These are phyloP conservation scores for Lipomyces kockii DNA, from an alignment of 805 yeast genomes.

Conservation along the genomic window DNA sequence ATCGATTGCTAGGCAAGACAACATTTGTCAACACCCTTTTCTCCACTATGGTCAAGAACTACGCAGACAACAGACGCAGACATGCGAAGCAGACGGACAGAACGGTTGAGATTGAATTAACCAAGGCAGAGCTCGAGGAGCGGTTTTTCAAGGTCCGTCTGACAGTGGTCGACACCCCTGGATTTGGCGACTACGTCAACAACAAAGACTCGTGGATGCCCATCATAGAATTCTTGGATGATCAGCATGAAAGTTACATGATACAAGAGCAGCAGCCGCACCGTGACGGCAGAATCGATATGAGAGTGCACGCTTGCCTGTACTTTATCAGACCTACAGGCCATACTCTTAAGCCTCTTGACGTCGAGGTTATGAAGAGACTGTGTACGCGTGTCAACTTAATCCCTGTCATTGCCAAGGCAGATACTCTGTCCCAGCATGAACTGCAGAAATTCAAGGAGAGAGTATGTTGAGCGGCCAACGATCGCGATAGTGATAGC, in stretches of 20 bases:
- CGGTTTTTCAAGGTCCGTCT: constrained; percentile 62
- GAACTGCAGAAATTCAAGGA: constrained; percentile 62
- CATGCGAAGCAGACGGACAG: constrained; percentile 49
- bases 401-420: constrained; percentile 80
- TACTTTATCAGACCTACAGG: constrained; percentile 79
- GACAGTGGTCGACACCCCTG: constrained; percentile 73
- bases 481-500: background rate
- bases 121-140: constrained; percentile 61
- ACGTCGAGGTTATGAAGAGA: constrained; percentile 72
- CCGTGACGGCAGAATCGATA: constrained; percentile 58
- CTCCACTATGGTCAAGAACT: constrained; percentile 54
- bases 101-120: constrained; percentile 48
- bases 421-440: constrained; percentile 68
- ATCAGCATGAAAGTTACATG: constrained; percentile 69
- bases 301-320: constrained; percentile 81
- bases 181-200: constrained; percentile 73
- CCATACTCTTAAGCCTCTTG: constrained; percentile 64
- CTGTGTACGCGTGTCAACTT: constrained; percentile 74
- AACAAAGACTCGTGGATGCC: constrained; percentile 71
- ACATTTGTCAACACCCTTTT: constrained; percentile 82
- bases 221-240: constrained; percentile 74
- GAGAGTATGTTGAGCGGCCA: constrained; percentile 38
- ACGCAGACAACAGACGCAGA: constrained; percentile 48
- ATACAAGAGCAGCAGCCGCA: constrained; percentile 80
- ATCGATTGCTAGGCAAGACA: constrained; percentile 59